These are phyloP conservation scores for Bjerkandera adusta DNA, from an alignment of 1,284 basidiomycete genomes.

Conservation along the genomic window DNA sequence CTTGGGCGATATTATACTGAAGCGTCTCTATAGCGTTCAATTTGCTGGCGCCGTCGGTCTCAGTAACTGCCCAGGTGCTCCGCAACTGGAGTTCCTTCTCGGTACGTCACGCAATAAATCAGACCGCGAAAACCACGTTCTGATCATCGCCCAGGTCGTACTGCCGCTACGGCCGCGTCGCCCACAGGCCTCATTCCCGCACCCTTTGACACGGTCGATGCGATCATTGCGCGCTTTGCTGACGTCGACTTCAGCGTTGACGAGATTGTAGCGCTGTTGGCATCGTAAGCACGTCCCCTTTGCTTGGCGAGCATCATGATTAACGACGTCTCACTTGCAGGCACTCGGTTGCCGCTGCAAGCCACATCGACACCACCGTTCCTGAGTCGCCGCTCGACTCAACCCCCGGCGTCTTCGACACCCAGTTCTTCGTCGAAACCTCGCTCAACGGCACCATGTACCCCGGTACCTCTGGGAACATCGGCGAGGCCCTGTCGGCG, in stretches of 20 bases:
- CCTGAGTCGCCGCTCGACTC: conserved; percentile 29
- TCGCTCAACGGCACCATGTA: conserved; percentile 18
- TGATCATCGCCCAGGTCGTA: conserved; percentile 23
- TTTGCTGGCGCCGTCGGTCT: conserved; percentile 28
- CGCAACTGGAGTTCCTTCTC: conserved; percentile 8
- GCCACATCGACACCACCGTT: conserved; percentile 24
- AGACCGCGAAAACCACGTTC: too few relatives aligned
- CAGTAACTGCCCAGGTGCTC: conserved; percentile 23
- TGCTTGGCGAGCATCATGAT: neutral
- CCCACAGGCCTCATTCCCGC: conserved; percentile 22
- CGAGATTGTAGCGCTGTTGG: conserved; percentile 27
- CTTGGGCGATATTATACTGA: neutral
- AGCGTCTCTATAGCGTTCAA: conserved; percentile 20
- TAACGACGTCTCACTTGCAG: neutral
- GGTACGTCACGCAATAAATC: too few relatives aligned
- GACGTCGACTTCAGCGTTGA: conserved; percentile 24
- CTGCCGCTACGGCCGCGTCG: conserved; percentile 18
- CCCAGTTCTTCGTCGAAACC: conserved; percentile 32
- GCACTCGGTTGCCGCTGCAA: conserved; percentile 24
- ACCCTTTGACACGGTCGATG: conserved; percentile 22
- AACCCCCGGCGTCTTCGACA: conserved; percentile 28
- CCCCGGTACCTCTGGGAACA: conserved; percentile 18
- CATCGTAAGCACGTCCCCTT: too few relatives aligned
- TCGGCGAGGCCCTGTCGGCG: conserved; percentile 19
- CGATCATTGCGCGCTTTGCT: conserved; percentile 24